Base-by-base conservation (phyloP, 2,329 filamentous ascomycete genomes). In the Ophiostoma sp. region DNA sequence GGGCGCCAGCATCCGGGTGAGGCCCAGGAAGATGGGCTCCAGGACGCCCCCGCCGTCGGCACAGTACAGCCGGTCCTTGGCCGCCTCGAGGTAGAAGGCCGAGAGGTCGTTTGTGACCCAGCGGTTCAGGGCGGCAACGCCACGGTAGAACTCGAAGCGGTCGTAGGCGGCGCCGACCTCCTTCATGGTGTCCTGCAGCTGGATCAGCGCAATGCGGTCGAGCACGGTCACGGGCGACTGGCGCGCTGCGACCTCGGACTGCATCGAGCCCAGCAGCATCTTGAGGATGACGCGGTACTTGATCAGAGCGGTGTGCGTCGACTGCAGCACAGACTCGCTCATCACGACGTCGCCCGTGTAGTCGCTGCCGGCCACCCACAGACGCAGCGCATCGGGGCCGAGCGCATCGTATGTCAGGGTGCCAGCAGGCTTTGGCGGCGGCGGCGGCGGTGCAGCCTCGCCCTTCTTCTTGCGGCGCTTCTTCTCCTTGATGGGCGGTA, bases 61-160 rank as follows among this genome's bases (percentile, higher is more conserved):
- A 63, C 93, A 95, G 80, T 99, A 99, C 1, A 98, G 82, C 3
- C 92, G 84, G 75, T 99, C 95, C 78, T 99, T 99, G 74, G 93
- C 83, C 0, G 91, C 88, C 78, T 99, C 95, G 69, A 99, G 87
- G 77, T 98, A 99, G 77, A 97, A 96, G 0, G 94, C 89, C 0
- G 93, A 97, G 38, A 99, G 83, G 73, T 97, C 91, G 38, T 84
- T 87, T 68, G 88, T 87, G 69, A 96, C 84, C 88, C 93, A 97
- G 71, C 86, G 85, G 77, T 93, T 96, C 72, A 98, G 83, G 4
- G 84, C 79, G 69, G 83, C 86, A 5, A 93, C 81, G 12, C 85
- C 93, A 77, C 87, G 90, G 83, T 92, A 89, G 77, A 97, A 97
- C 75, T 97, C 91, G 75, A 91, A 90, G 40, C 85, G 85, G 47